phyloP scores from a whole-genome alignment of 305 asterid species.

The Solanum hybrid region DNA sequence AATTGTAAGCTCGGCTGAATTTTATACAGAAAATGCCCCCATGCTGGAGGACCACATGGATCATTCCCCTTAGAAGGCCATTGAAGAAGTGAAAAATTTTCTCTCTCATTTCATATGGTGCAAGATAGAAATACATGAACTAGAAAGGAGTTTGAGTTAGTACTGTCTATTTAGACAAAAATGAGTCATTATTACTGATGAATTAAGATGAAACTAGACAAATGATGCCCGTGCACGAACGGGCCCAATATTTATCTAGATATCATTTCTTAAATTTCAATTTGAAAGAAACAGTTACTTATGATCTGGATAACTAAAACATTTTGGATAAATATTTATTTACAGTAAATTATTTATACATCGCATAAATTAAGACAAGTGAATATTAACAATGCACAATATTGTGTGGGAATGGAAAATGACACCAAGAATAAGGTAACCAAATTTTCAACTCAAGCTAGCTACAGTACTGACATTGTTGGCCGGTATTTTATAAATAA shows the following conservation, averaged over 20 bases:
- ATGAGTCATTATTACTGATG: background rate
- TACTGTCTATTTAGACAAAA: background rate
- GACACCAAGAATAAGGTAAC: background rate
- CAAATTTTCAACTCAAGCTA: background rate
- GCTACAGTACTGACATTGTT: background rate
- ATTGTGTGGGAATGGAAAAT: background rate
- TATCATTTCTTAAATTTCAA: background rate
- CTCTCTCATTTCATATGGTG: background rate
- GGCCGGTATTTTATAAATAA: background rate
- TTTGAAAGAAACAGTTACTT: background rate
- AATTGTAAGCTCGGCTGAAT: too few species aligned
- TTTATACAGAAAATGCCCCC: too few species aligned
- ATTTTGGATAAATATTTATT: too few species aligned
- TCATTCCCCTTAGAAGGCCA: too few species aligned
- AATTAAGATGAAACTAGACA: background rate
- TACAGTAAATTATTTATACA: background rate
- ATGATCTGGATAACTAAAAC: background rate
- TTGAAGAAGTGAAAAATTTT: background rate
- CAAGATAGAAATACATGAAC: background rate
- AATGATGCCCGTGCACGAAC: background rate
- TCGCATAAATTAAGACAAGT: background rate
- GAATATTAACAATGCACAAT: background rate
- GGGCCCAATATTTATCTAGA: background rate
- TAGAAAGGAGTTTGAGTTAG: background rate
- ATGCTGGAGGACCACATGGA: too few species aligned